Evolutionary conservation across 352 stramenopile species (phyloP), one percentile per base, ranked within the genome.

Genomic region (Thalassiosira mediterranea): DNA sequence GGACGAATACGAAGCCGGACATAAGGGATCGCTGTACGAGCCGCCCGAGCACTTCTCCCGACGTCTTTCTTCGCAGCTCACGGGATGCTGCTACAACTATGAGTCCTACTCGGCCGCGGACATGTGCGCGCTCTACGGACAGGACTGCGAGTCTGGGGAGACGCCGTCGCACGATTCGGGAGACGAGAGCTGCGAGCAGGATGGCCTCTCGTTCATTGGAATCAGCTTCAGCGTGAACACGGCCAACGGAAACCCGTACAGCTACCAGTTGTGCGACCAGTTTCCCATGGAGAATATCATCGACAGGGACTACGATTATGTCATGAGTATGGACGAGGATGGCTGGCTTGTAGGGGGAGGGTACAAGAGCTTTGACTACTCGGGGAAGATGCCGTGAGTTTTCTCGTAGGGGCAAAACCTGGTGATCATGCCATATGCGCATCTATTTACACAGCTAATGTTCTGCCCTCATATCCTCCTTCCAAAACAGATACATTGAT

Each of bases 281-380:
- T 91, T 93, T 51, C 78, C 83, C 4, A 91, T 93, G 83, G 80
- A 91, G 69, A 91, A 91, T 53, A 90, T 93, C 68, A 90, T 93
- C 75, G 87, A 93, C 79, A 74, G 87, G 49, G 63, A 84, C 59
- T 93, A 93, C 58, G 64, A 91, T 37, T 91, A 90, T 62, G 72
- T 90, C 8, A 91, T 91, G 87, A 89, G 77, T 80, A 90, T 90
- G 82, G 87, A 93, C 49, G 84, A 91, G 64, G 87, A 93, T 76
- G 87, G 87, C 32, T 93, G 87, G 87, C 75, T 93, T 53, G 84
- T 93, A 5, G 87, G 87, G 23, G 87, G 84, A 49, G 87, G 87
- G 49, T 91, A 93, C 56, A 91, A 93, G 60, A 84, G 71, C 34
- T 91, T 90, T 81, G 84, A 91, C 67, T 90, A 90, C 62, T 91